Base-by-base conservation (phyloP, 306 rosid genomes). In the Pyrus betulifolia region DNA sequence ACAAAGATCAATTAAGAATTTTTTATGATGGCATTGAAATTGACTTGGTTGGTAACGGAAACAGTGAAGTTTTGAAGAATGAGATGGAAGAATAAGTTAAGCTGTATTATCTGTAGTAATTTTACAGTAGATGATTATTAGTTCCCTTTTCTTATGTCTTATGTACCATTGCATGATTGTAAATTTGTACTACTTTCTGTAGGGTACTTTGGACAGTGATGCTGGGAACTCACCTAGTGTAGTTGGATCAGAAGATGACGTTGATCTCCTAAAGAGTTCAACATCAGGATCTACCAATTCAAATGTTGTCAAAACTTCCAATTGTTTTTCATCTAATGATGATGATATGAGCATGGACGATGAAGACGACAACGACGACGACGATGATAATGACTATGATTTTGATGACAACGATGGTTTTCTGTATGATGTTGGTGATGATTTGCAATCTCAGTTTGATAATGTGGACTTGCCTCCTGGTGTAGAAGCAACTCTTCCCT, bases 391-490 rank as follows among this genome's bases (percentile, higher is more conserved):
- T 21, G 91, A 85, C 67, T 76, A 74, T 40, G 85, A 81, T 63
- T 76, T 45, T 60, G 80, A 85, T 22, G 85, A 85, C 38, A 40
- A 84, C 72, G 86, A 88, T 25, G 82, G 81, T 2, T 81, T 73
- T 18, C 74, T 78, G 62, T 76, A 31, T 55, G 87, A 82, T 72
- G 88, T 30, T 18, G 88, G 19, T 30, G 44, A 89, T 60, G 77
- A 83, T 45, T 87, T 91, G 88, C 90, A 85, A 83, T 81, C 85
- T 64, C 91, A 91, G 11, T 89, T 91, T 85, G 97, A 91, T 83
- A 85, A 31, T 67, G 97, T 83, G 87, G 87, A 91, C 84, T 86
- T 89, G 71, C 97, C 97, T 74, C 82, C 95, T 33, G 97, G 97
- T 68, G 93, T 89, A 71, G 97, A 91, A 83, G 93, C 87, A 40